Conservation (phyloP, 2,329 filamentous ascomycete species). For the Fusarium longipes region DNA sequence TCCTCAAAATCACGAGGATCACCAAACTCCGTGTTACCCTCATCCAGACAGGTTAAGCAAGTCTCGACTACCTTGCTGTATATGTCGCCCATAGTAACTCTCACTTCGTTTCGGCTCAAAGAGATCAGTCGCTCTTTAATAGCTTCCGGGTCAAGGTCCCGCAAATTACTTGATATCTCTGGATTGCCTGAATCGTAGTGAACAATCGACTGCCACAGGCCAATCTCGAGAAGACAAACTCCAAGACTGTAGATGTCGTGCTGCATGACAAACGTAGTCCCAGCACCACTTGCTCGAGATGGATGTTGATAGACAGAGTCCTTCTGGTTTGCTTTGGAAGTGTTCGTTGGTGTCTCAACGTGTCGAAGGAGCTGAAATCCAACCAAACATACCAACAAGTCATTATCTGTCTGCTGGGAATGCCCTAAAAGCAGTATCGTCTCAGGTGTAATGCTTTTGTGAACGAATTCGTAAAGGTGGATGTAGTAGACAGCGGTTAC, state of each 20-base stretch:
- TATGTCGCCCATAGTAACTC: not conserved
- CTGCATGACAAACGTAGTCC: not conserved
- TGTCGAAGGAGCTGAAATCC: not conserved
- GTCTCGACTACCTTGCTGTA: not conserved
- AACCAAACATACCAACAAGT: not conserved
- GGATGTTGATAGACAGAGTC: not conserved
- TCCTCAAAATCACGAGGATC: not conserved
- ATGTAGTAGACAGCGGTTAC: not conserved
- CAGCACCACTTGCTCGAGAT: not conserved
- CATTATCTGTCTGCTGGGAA: rapidly evolving
- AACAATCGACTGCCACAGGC: not conserved
- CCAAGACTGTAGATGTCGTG: constrained; percentile 7
- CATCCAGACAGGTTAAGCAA: constrained; percentile 1
- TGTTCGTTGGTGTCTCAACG: not conserved
- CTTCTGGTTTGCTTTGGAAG: not conserved
- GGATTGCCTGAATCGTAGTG: not conserved
- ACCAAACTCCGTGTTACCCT: not conserved
- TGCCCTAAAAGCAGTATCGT: not conserved
- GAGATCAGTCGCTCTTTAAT: not conserved
- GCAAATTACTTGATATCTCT: not conserved
- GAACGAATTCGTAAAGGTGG: not conserved
- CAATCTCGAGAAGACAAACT: not conserved
- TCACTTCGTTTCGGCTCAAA: not conserved
- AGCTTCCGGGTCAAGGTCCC: not conserved
- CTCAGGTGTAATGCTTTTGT: not conserved